Evolutionary conservation across 1,139 yeast species (phyloP), one percentile per base, ranked within the genome.

Genomic region (Yamadazyma blattariae): DNA sequence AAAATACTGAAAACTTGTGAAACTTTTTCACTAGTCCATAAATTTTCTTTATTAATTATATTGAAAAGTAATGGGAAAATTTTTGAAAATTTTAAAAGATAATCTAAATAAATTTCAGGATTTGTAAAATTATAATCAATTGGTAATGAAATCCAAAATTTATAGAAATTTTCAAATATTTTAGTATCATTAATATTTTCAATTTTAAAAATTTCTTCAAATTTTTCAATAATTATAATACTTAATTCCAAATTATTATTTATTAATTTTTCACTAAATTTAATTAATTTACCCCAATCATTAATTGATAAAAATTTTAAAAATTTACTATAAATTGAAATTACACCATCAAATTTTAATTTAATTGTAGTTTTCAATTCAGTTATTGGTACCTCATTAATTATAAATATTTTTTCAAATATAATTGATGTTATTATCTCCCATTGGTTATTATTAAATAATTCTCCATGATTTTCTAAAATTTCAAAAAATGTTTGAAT

Each of bases 401-500:
- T 32, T 6, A 13, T 12, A 29, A 66, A 54, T 16, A 67, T 45
- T 13, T 52, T 48, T 0, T 65, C 59, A 25, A 82, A 62, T 2
- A 79, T 83, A 30, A 77, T 62, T 14, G 57, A 54, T 50, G 76
- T 80, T 2, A 82, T 66, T 18, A 74, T 49, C 17, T 64, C 56
- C 88, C 89, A 82, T 2, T 74, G 62, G 1, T 78, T 71, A 5
- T 21, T 12, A 11, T 53, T 46, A 26, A 82, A 63, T 24, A 67
- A 63, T 10, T 61, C 52, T 0, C 92, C 88, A 56, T 86, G 92
- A 1, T 90, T 79, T 36, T 88, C 95, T 40, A 89, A 71, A 27
- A 90, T 82, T 46, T 90, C 79, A 58, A 87, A 87, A 47, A 89
- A 79, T 0, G 96, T 90, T 52, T 88, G 95, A 20, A 88, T 75